Evolutionary conservation across 139 green algal species (phyloP), one percentile per base, ranked within the genome.

Genomic region (Micromonas commoda): DNA sequence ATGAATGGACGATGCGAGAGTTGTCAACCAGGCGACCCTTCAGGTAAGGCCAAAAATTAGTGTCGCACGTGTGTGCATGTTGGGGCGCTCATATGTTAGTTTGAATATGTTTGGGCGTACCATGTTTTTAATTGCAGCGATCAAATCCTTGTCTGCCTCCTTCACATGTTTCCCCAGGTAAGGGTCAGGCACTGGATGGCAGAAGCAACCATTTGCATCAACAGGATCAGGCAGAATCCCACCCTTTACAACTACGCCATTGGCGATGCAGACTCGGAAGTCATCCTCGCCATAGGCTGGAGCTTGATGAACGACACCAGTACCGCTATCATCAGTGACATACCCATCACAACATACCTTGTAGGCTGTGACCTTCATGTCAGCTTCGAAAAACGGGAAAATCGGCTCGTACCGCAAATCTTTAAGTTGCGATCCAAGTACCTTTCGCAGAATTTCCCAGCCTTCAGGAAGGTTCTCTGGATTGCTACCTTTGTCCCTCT

Each of bases 281-380:
- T 99, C 95, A 77, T 99, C 95, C 86, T 98, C 95, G 60, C 95
- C 95, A 87, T 98, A 98, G 0, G 92, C 93, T 5, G 95, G 95
- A 1, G 95, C 92, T 74, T 93, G 90, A 86, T 99, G 95, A 61
- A 99, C 95, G 0, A 99, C 82, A 32, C 94, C 94, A 19, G 93
- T 97, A 61, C 95, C 95, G 71, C 83, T 92, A 85, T 98, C 94
- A 53, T 90, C 86, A 2, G 92, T 98, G 0, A 99, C 95, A 85
- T 98, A 99, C 23, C 39, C 77, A 85, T 99, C 95, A 2, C 77
- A 35, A 24, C 93, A 77, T 23, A 99, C 91, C 0, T 77, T 74
- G 85, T 96, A 97, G 0, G 87, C 88, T 31, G 0, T 68, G 16
- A 73, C 75, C 53, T 87, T 88, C 37, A 93, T 82, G 39, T 85